Percentiles rank a stretch among this genome's conserved stretches.
Evolutionary conservation across 2,329 filamentous ascomycete genomes (phyloP).

Genomic region (Microcyclospora pomicola): DNA sequence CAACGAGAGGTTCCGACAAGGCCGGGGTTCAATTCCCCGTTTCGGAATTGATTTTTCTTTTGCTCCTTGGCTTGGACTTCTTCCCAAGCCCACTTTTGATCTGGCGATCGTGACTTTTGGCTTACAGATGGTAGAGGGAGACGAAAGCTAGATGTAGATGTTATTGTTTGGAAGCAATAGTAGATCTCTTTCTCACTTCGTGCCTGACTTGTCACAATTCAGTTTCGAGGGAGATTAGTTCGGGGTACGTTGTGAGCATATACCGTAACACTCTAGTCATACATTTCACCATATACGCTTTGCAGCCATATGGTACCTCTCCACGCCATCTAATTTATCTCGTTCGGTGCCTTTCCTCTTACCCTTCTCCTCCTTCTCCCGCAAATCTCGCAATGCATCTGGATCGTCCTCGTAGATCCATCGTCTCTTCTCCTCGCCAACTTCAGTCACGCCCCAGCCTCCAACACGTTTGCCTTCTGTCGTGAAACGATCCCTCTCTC

Average conservation of each 20-base stretch:
- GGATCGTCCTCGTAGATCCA: constrained; percentile 80
- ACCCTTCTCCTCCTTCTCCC: constrained; percentile 48
- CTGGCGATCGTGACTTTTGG: too few species aligned
- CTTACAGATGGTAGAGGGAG: too few species aligned
- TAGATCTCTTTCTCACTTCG: too few species aligned
- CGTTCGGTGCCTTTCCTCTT: constrained; percentile 36
- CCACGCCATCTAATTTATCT: constrained; percentile 52
- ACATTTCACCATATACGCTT: constrained; percentile 77
- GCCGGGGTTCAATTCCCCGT: constrained; percentile 13
- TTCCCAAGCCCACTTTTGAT: too few species aligned
- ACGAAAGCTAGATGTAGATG: too few species aligned
- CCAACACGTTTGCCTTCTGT: constrained; percentile 65
- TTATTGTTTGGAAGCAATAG: too few species aligned
- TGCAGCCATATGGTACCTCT: constrained; percentile 84
- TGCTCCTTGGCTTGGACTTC: neutral
- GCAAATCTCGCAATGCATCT: constrained; percentile 50
- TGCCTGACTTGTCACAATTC: too few species aligned
- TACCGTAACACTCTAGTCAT: neutral
- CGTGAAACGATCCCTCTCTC: constrained; percentile 39
- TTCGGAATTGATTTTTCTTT: constrained; percentile 6
- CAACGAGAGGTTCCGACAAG: constrained; percentile 7
- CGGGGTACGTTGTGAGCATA: neutral
- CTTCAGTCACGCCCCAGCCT: constrained; percentile 72
- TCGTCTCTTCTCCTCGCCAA: constrained; percentile 71
- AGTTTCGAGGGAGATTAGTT: too few species aligned